A percentile compares a stretch with the other conserved stretches of the same genome.
Conservation (phyloP, 148 eudicot species). For the Heliosperma pusillum region DNA sequence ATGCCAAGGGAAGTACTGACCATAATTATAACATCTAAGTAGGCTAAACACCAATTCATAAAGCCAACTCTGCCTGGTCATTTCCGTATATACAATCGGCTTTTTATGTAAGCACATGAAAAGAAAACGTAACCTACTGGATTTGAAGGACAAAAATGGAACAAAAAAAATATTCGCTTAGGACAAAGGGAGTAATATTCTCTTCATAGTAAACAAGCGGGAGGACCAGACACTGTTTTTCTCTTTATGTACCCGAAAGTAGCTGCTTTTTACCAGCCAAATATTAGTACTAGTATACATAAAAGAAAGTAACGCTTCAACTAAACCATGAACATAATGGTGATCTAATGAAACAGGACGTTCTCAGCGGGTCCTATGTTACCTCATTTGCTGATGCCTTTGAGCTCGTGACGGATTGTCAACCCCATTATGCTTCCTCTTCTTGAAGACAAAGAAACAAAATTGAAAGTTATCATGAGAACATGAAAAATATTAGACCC, state of each 20-base stretch:
- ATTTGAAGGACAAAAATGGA: neutral
- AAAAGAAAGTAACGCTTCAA: neutral
- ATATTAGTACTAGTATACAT: too few relatives aligned
- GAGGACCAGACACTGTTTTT: neutral
- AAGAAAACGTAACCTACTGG: too few relatives aligned
- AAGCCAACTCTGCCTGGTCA: too few relatives aligned
- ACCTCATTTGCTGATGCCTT: constrained; percentile 9
- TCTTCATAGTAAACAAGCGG: neutral
- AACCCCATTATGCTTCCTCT: constrained; percentile 5
- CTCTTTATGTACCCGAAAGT: too few relatives aligned
- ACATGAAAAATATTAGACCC: neutral
- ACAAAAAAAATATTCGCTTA: neutral
- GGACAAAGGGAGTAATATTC: neutral
- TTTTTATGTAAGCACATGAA: too few relatives aligned
- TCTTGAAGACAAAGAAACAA: neutral
- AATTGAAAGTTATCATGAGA: neutral
- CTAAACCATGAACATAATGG: neutral
- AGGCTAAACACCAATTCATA: too few relatives aligned
- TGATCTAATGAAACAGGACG: neutral
- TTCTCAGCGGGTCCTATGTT: neutral
- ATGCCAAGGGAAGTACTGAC: too few relatives aligned
- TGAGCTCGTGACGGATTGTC: constrained; percentile 1
- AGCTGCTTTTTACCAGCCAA: too few relatives aligned
- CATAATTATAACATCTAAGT: too few relatives aligned
- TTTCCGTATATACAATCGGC: too few relatives aligned